phyloP scores from a whole-genome alignment of 805 yeast species.

The Wickerhamomyces hampshirensis region DNA sequence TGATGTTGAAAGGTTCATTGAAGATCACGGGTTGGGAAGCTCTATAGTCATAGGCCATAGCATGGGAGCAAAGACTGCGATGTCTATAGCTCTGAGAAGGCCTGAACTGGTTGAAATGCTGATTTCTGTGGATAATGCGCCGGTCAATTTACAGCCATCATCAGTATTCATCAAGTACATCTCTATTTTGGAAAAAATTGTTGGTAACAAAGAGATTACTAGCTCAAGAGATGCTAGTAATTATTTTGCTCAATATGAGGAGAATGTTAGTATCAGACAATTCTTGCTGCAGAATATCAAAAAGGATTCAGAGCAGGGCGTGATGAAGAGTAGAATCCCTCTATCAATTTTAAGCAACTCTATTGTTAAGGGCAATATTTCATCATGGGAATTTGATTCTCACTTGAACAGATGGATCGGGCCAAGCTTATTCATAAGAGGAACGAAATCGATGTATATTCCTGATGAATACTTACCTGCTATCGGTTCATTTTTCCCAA shows the following conservation, averaged over 20 bases:
- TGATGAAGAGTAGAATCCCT: constrained; percentile 49
- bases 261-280: constrained; percentile 56
- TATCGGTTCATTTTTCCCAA: constrained; percentile 75
- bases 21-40: constrained; percentile 29
- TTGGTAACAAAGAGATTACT: constrained; percentile 39
- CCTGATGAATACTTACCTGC: constrained; percentile 76
- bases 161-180: constrained; percentile 66
- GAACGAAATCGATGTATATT: constrained; percentile 68
- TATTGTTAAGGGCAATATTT: constrained; percentile 59
- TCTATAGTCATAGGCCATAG: constrained; percentile 77
- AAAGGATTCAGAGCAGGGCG: constrained; percentile 32
- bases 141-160: constrained; percentile 57
- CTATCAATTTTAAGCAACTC: constrained; percentile 61
- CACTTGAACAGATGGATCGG: constrained; percentile 52
- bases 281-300: constrained; percentile 70
- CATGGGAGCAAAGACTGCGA: constrained; percentile 92
- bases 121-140: constrained; percentile 87
- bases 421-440: constrained; percentile 77
- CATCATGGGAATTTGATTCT: constrained; percentile 73
- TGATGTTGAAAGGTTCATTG: constrained; percentile 75
- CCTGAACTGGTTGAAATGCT: constrained; percentile 59
- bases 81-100: constrained; percentile 73
- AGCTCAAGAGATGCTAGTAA: constrained; percentile 64
- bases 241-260: constrained; percentile 58
- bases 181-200: constrained; percentile 53